Percentiles rank a stretch among this genome's conserved stretches.
Evolutionary conservation across 495 filamentous ascomycete genomes (phyloP).

Genomic region (Geoglossum glabrum): DNA sequence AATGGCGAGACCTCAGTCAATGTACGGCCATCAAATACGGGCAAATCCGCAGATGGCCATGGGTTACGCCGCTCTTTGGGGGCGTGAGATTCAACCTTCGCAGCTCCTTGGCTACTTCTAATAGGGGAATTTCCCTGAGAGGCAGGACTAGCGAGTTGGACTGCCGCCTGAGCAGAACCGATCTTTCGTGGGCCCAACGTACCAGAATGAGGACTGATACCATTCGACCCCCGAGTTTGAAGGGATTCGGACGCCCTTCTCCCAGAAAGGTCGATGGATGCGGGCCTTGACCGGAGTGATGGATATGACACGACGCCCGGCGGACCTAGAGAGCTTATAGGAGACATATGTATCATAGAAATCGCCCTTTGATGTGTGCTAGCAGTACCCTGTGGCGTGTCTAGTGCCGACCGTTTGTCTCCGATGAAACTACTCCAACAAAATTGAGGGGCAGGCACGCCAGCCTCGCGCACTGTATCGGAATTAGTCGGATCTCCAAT

Average conservation of each 20-base stretch:
- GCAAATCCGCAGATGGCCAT: conserved; percentile 20
- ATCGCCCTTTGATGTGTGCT: not conserved
- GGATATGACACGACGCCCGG: not conserved
- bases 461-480: not conserved
- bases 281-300: not conserved
- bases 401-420: not conserved
- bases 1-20: not conserved
- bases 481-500: not conserved
- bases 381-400: not conserved
- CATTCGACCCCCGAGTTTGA: not conserved
- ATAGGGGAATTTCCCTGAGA: not conserved
- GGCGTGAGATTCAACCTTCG: not conserved
- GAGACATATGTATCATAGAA: not conserved
- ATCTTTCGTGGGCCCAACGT: not conserved
- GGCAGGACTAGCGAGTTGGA: not conserved
- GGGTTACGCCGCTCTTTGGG: not conserved
- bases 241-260: not conserved
- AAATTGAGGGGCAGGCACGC: not conserved
- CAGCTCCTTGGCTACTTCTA: not conserved
- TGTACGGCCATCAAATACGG: conserved; percentile 15
- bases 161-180: not conserved
- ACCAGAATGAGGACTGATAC: not conserved
- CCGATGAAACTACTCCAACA: not conserved
- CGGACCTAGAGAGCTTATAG: not conserved
- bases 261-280: not conserved